Conservation (phyloP, 2,329 filamentous ascomycete genomes). For the Epichloe sibirici region DNA sequence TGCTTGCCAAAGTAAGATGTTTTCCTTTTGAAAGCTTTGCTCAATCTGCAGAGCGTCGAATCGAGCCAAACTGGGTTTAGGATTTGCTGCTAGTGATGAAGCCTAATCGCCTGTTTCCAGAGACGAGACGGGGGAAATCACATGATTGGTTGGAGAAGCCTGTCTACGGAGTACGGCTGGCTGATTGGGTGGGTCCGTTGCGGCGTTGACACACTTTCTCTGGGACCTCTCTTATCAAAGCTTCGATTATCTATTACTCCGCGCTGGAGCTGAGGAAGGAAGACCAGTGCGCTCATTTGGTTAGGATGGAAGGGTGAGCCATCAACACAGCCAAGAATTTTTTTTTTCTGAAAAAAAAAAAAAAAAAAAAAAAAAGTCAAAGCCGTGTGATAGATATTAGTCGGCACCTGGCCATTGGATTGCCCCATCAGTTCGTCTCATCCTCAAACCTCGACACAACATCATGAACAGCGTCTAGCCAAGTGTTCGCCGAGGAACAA, state of each 20-base stretch:
- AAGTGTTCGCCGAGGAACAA: not conserved
- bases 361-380: not conserved
- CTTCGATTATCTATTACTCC: not conserved
- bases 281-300: not conserved
- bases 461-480: constrained; percentile 1
- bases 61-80: too few species aligned
- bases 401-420: not conserved
- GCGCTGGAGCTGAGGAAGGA: not conserved
- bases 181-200: not conserved
- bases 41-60: too few species aligned
- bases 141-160: constrained; percentile 8
- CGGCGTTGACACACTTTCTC: not conserved
- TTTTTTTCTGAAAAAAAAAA: too few species aligned
- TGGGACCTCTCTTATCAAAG: constrained; percentile 1
- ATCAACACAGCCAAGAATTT: not conserved
- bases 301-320: not conserved
- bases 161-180: not conserved
- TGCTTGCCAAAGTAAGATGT: not conserved
- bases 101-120: not conserved
- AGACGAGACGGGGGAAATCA: constrained; percentile 1
- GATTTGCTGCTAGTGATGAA: not conserved
- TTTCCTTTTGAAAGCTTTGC: too few species aligned
- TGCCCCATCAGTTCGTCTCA: not conserved
- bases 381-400: not conserved
- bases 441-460: not conserved